Evolutionary conservation across 78 protist genomes (phyloP).

Genomic region (Tieghemostelium lacteum): DNA sequence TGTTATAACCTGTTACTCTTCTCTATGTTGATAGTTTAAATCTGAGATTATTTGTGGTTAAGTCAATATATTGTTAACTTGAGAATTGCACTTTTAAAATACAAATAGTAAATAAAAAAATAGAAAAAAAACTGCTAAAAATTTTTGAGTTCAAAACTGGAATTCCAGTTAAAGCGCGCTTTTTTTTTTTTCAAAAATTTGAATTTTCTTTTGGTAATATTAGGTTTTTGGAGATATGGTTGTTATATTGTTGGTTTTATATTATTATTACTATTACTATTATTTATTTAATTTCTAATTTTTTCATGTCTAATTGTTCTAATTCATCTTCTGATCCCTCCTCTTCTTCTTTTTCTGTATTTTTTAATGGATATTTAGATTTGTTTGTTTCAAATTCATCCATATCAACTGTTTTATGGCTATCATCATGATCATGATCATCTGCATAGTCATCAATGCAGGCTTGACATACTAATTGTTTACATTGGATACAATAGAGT

Average conservation of each 20-base stretch:
- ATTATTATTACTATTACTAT: background rate
- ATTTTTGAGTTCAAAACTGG: too few species aligned
- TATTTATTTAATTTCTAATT: background rate
- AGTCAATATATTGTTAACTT: background rate
- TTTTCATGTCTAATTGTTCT: background rate
- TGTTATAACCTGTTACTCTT: too few species aligned
- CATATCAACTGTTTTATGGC: conserved; percentile 19
- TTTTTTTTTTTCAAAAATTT: too few species aligned
- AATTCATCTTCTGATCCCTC: conserved; percentile 6
- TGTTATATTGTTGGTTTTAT: background rate
- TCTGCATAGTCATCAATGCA: conserved; percentile 19
- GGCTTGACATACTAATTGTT: conserved; percentile 42
- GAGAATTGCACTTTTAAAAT: background rate
- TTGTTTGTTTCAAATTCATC: conserved; percentile 44
- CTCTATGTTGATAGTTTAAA: too few species aligned
- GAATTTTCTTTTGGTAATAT: background rate
- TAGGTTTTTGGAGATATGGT: background rate
- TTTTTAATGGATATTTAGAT: background rate
- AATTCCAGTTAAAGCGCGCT: too few species aligned
- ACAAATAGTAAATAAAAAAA: background rate
- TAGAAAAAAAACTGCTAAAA: too few species aligned
- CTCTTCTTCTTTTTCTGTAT: too few species aligned
- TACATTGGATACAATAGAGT: conserved; percentile 42
- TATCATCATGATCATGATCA: conserved; percentile 2
- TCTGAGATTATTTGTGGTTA: too few species aligned